A percentile compares a stretch with the other conserved stretches of the same genome.
phyloP scores from a whole-genome alignment of 192 early-diverging fungal species.

The Coemansia pectinata region DNA sequence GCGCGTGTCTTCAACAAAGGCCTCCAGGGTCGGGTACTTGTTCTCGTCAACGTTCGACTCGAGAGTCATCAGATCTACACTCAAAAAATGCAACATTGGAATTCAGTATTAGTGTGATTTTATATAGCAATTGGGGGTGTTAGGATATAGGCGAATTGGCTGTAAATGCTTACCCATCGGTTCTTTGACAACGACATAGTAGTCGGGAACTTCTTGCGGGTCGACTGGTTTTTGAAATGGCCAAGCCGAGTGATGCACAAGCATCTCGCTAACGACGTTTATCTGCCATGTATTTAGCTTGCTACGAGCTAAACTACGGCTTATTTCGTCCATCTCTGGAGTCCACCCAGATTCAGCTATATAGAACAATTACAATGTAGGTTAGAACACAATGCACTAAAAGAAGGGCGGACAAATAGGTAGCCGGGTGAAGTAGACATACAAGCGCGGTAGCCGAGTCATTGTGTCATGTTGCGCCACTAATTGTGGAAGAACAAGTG shows the following conservation, averaged over 20 bases:
- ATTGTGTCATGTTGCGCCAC: background rate
- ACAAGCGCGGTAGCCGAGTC: background rate
- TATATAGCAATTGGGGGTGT: background rate
- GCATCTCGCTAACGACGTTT: constrained; percentile 74
- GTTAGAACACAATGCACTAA: background rate
- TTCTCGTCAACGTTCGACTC: constrained; percentile 82
- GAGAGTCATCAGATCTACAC: constrained; percentile 77
- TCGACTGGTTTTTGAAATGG: constrained; percentile 94
- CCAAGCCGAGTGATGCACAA: constrained; percentile 81
- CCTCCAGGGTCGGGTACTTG: constrained; percentile 76
- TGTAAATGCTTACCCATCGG: constrained; percentile 77
- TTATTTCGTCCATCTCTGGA: constrained; percentile 73
- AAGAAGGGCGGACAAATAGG: background rate
- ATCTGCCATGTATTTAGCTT: constrained; percentile 60
- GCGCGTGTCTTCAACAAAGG: constrained; percentile 80
- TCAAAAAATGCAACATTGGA: background rate
- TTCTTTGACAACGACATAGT: constrained; percentile 93
- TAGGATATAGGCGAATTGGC: background rate
- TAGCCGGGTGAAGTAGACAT: background rate
- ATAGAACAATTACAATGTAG: background rate
- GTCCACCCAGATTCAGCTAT: constrained; percentile 91
- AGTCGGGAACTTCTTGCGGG: constrained; percentile 84
- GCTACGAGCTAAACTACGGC: constrained; percentile 40
- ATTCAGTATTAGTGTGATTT: background rate
- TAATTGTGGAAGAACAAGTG: background rate